Evolutionary conservation across 768 basidiomycete species (phyloP).

Genomic region (Pisolithus albus): DNA sequence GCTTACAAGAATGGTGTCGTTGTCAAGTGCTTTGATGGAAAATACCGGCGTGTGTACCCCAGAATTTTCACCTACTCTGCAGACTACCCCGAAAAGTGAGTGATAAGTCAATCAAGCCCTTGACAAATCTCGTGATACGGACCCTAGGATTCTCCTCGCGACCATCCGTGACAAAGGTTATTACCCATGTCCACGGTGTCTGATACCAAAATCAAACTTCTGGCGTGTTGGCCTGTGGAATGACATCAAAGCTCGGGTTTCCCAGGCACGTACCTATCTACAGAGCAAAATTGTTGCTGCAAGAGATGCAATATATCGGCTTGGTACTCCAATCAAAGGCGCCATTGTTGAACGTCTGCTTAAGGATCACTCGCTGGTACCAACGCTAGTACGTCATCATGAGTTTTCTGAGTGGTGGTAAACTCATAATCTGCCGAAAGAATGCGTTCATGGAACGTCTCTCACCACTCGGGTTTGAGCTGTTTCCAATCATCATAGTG

Average conservation of each 20-base stretch:
- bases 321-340: conserved; percentile 4
- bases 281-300: not conserved
- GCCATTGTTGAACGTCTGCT: not conserved
- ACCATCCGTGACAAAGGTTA: conserved; percentile 18
- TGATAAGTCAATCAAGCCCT: not conserved
- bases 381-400: conserved; percentile 3
- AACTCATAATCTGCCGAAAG: conserved; percentile 8
- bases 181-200: conserved; percentile 25
- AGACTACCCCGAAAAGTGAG: too few relatives aligned
- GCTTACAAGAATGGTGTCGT: conserved; percentile 18
- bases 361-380: conserved; percentile 6
- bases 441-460: conserved; percentile 28
- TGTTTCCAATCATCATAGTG: conserved; percentile 22
- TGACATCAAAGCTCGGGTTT: conserved; percentile 8
- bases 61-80: too few relatives aligned
- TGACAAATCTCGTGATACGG: not conserved
- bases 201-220: conserved; percentile 11
- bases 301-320: conserved; percentile 3
- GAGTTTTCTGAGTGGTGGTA: not conserved
- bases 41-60: too few relatives aligned
- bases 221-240: conserved; percentile 7
- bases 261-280: not conserved
- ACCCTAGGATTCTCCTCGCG: conserved; percentile 19
- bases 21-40: conserved; percentile 4
- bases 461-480: conserved; percentile 13